Evolutionary conservation across 2,329 filamentous ascomycete genomes (phyloP), one percentile per base, ranked within the genome.

Genomic region (Cercospora zeina): DNA sequence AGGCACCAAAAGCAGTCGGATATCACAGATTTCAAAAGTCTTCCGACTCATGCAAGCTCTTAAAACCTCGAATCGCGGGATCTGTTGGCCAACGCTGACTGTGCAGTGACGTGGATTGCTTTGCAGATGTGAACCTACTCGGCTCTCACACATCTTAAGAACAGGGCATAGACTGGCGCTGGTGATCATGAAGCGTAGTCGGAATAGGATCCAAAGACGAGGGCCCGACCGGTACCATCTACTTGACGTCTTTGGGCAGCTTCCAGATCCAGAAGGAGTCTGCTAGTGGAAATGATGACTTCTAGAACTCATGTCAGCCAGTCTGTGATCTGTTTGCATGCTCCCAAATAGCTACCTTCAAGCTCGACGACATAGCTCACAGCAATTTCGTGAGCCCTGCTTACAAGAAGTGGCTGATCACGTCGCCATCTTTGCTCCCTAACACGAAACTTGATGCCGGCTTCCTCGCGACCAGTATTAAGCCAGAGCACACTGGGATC

Each of bases 331-430:
- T 39, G 27, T 6, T 34, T 27, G n/a, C 24, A 21, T 34, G n/a
- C 16, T 47, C 14, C 7, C 6, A 36, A 27, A 10, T n/a, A 30
- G 63, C 49, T 45, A 91, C 89, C 87, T 83, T 90, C 81, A 70
- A 90, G 89, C 60, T 89, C 84, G 30, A 95, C 78, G 47, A 83
- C 83, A 72, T 91, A 95, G 58, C 81, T 85, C 9, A 90, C 85
- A 3, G 87, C 81, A n/a, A 83, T 75, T 50, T 91, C 86, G 58
- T 90, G 86, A 55, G 87, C 83, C 9, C 76, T 77, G 1, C 79
- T 77, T 14, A 85, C 75, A 11, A 90, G 77, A 13, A 89, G 73
- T 1, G 86, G 84, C 27, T 78, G 76, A 36, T 80, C 70, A 56
- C 75, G 70, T 70, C 74, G 75, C 70, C 77, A 73, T 45, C 78